phyloP scores from a whole-genome alignment of 495 filamentous ascomycete genomes.

The Podospora pseudocomata region DNA sequence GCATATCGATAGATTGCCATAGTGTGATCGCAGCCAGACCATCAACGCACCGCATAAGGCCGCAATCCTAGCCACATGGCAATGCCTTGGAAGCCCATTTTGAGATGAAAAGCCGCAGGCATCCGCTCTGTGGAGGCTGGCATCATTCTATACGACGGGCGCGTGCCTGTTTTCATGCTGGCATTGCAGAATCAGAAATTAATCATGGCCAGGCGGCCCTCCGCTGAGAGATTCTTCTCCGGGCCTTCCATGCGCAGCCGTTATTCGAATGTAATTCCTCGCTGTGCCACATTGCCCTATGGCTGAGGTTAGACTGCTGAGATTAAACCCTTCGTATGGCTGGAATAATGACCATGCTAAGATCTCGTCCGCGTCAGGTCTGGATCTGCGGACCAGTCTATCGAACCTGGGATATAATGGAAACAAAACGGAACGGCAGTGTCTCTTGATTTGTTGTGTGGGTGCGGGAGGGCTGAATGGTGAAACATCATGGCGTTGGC shows the following conservation, averaged over 20 bases:
- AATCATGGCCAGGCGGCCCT: not conserved
- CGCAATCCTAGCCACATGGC: not conserved
- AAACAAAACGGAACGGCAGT: constrained; percentile 2
- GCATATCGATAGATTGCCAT: constrained; percentile 10
- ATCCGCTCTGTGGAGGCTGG: constrained; percentile 2
- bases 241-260: not conserved
- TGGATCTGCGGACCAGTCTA: not conserved
- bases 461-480: constrained; percentile 11
- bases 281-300: not conserved
- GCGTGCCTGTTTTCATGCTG: not conserved
- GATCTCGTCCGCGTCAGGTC: not conserved
- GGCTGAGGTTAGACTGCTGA: not conserved
- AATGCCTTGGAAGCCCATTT: not conserved
- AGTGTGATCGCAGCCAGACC: constrained; percentile 8
- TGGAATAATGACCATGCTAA: not conserved
- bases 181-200: not conserved
- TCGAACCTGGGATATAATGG: not conserved
- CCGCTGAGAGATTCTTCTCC: not conserved
- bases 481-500: constrained; percentile 22
- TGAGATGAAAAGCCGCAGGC: constrained; percentile 8
- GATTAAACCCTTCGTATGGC: not conserved
- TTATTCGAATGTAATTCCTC: not conserved
- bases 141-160: constrained; percentile 7
- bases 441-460: not conserved
- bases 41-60: not conserved